Evolutionary conservation across 495 filamentous ascomycete genomes (phyloP).

Genomic region (Daldinia vernicosa): DNA sequence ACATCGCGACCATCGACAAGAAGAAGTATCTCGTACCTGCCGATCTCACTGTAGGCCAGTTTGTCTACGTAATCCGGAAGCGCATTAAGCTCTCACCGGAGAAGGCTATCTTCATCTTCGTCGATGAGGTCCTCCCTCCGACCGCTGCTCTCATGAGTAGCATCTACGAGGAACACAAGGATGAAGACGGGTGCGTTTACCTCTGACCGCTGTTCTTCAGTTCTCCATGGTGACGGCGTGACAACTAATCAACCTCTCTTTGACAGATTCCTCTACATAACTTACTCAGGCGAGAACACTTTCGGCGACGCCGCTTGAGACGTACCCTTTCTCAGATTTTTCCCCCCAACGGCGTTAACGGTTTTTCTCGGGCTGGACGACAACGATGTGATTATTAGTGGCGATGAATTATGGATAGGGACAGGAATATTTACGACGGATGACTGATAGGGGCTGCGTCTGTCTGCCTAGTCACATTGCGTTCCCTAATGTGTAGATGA

Average conservation of each 20-base stretch:
- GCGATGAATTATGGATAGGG: slow-evolving; percentile 37
- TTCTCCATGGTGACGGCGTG: background rate
- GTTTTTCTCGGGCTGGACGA: slow-evolving; percentile 38
- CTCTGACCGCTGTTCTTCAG: background rate
- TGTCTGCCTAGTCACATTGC: slow-evolving; percentile 19
- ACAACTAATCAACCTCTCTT: slow-evolving; percentile 41
- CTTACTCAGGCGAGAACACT: slow-evolving; percentile 99
- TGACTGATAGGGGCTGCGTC: slow-evolving; percentile 23
- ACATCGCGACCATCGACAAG: slow-evolving; percentile 99
- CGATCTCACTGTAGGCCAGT: slow-evolving; percentile 98
- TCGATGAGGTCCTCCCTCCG: slow-evolving; percentile 96
- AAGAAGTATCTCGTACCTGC: slow-evolving; percentile 99
- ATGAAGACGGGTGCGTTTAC: slow-evolving; percentile 69
- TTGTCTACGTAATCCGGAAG: slow-evolving; percentile 99
- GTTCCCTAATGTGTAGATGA: slow-evolving; percentile 28
- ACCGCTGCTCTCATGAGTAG: slow-evolving; percentile 98
- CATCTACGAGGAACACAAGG: slow-evolving; percentile 99
- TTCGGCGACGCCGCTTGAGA: slow-evolving; percentile 70
- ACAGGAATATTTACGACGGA: slow-evolving; percentile 27
- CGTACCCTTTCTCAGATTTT: slow-evolving; percentile 9
- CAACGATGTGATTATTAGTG: slow-evolving; percentile 36
- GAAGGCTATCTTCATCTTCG: slow-evolving; percentile 99
- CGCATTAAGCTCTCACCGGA: slow-evolving; percentile 99
- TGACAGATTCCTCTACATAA: slow-evolving; percentile 64
- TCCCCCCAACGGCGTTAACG: slow-evolving; percentile 35